These are phyloP conservation scores for Bipolaris gigantea DNA, from an alignment of 2,329 filamentous ascomycete species.

Conservation along the genomic window DNA sequence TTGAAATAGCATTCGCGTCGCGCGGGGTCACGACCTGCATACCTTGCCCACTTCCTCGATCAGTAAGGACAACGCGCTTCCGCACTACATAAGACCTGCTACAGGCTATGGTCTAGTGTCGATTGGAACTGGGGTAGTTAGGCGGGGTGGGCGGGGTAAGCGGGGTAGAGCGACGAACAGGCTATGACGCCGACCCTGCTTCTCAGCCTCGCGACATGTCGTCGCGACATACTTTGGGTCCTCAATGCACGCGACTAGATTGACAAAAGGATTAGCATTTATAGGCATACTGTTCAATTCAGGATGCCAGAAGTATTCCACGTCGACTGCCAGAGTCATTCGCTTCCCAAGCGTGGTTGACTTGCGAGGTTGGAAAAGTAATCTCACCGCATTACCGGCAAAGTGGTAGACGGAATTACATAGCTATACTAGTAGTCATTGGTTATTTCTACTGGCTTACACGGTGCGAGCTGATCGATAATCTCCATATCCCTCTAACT, in stretches of 20 bases:
- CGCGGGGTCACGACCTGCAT: slow-evolving; percentile 3
- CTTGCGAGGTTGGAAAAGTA: neutral
- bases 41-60: neutral
- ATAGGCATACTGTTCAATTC: neutral
- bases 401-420: neutral
- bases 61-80: neutral
- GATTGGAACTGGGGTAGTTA: neutral
- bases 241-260: neutral
- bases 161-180: neutral
- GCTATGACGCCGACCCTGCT: neutral
- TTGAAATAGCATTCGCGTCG: neutral
- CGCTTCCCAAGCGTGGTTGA: neutral
- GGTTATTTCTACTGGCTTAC: neutral
- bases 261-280: neutral
- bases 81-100: slow-evolving; percentile 1
- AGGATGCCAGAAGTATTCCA: neutral
- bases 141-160: neutral
- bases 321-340: neutral
- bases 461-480: neutral
- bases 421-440: slow-evolving; percentile 1
- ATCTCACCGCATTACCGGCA: neutral
- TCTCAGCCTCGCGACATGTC: neutral
- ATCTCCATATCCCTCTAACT: neutral
- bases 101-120: neutral
- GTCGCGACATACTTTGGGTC: neutral